A percentile compares a stretch with the other conserved stretches of the same genome.
Conservation (phyloP, 1,284 basidiomycete genomes). For the Coriolopsis trogii region DNA sequence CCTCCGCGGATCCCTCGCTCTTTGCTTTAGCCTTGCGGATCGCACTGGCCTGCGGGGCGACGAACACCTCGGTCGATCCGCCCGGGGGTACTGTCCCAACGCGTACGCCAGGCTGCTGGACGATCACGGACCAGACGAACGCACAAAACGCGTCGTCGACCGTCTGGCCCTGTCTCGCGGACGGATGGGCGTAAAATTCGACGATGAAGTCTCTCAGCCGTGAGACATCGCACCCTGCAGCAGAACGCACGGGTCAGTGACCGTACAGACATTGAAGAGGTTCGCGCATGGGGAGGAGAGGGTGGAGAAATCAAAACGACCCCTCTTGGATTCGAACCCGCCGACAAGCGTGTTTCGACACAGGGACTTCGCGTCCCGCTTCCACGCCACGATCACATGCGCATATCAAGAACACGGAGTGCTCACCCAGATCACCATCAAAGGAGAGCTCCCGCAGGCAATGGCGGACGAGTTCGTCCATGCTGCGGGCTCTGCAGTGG, state of each 20-base stretch:
- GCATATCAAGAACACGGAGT: constrained; percentile 30
- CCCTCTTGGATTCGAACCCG: constrained; percentile 40
- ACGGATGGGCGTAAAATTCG: constrained; percentile 53
- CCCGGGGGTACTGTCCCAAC: constrained; percentile 68
- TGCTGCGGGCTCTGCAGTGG: constrained; percentile 31
- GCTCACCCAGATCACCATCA: constrained; percentile 77
- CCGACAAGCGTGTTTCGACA: constrained; percentile 22
- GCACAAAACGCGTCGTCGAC: constrained; percentile 77
- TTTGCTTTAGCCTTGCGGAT: constrained; percentile 62
- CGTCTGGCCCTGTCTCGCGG: constrained; percentile 47
- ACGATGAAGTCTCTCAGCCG: constrained; percentile 69
- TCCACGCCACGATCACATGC: constrained; percentile 16
- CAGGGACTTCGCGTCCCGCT: constrained; percentile 4
- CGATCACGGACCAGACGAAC: constrained; percentile 80
- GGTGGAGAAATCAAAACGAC: constrained; percentile 6
- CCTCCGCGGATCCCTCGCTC: constrained; percentile 49
- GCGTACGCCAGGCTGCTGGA: constrained; percentile 69
- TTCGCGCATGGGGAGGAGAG: too few relatives aligned
- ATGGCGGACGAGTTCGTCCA: constrained; percentile 78
- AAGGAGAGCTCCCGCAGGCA: constrained; percentile 79
- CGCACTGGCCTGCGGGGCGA: constrained; percentile 71
- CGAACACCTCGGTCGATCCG: constrained; percentile 64
- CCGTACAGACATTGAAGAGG: constrained; percentile 3
- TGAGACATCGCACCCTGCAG: constrained; percentile 73
- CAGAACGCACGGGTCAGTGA: too few relatives aligned